phyloP scores from a whole-genome alignment of 768 basidiomycete species.

The Cantharellus cinnabarinus region DNA sequence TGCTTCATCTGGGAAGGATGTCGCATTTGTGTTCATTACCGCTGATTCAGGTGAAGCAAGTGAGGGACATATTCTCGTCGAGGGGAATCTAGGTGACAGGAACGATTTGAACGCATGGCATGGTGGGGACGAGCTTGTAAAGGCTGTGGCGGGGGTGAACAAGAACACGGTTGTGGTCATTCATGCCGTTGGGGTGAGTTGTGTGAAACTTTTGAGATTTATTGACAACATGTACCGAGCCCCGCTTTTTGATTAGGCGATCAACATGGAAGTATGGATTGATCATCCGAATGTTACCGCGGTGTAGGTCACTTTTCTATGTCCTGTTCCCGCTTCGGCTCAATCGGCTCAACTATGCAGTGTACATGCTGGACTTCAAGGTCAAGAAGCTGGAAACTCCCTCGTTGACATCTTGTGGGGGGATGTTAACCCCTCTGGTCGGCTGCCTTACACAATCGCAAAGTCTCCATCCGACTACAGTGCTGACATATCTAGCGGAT shows the following conservation, averaged over 20 bases:
- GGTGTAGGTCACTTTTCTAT: slow-evolving; percentile 31
- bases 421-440: slow-evolving; percentile 41
- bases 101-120: slow-evolving; percentile 19
- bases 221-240: neutral
- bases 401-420: slow-evolving; percentile 66
- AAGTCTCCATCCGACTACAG: slow-evolving; percentile 18
- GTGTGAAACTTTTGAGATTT: neutral
- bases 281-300: slow-evolving; percentile 44
- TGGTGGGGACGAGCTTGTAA: slow-evolving; percentile 21
- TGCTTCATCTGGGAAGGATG: slow-evolving; percentile 26
- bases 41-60: slow-evolving; percentile 13
- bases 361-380: slow-evolving; percentile 36
- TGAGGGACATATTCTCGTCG: slow-evolving; percentile 9
- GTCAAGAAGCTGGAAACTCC: slow-evolving; percentile 48
- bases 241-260: slow-evolving; percentile 18
- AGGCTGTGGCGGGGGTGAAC: slow-evolving; percentile 41
- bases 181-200: slow-evolving; percentile 40
- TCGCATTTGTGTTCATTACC: slow-evolving; percentile 31
- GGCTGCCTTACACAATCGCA: slow-evolving; percentile 23
- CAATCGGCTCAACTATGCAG: slow-evolving; percentile 14
- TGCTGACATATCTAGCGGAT: slow-evolving; percentile 15
- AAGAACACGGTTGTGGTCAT: slow-evolving; percentile 59
- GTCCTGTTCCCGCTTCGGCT: neutral
- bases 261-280: slow-evolving; percentile 49
- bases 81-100: slow-evolving; percentile 19